Base-by-base conservation (phyloP, 192 early-diverging fungal genomes). In the Backusella mclennaniae region DNA sequence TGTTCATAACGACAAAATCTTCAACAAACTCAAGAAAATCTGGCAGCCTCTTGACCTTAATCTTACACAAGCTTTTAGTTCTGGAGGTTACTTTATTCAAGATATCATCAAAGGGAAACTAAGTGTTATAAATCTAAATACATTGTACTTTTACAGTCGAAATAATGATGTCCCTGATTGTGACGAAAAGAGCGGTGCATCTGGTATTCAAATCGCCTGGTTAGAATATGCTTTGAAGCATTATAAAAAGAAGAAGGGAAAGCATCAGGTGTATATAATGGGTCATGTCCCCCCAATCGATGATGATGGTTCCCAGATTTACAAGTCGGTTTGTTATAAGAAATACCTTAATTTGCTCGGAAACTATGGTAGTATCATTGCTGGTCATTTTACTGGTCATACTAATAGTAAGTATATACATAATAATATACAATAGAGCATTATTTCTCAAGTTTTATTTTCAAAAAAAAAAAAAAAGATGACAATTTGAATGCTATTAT, bases 371-470 rank as follows among this genome's bases (percentile, higher is more conserved):
- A 49, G 75, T 71, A 56, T 79, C 3, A 85, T 85, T 69, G 49
- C 38, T n/a, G 84, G 82, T 29, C 82, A 85, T 53, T 83, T 85
- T 26, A 78, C 84, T 44, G 84, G 84, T 4, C 82, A 83, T 49
- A 79, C 78, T 14, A 83, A 83, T 56, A 75, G 76, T 79, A 71
- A 76, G 52, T 44, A 4, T 21, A 23, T 53, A n/a, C 0, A 23
- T 21, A 21, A 56, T 9, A 56, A 21, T 9, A n/a, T 56, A n/a
- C n/a, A 23, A 8, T 1, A 8, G 15, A 56, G 11, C 11, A 56
- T 21, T 38, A 63, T 36, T 29, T 23, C 36, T 42, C 35, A 35
- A 38, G 0, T 39, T 49, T 29, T 33, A 49, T 42, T 49, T 67
- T 17, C 6, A 59, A 79, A n/a, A 19, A 59, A 79, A n/a, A n/a